Base-by-base conservation (phyloP, 179 eudicot species). In the Monotropa hypopitys region DNA sequence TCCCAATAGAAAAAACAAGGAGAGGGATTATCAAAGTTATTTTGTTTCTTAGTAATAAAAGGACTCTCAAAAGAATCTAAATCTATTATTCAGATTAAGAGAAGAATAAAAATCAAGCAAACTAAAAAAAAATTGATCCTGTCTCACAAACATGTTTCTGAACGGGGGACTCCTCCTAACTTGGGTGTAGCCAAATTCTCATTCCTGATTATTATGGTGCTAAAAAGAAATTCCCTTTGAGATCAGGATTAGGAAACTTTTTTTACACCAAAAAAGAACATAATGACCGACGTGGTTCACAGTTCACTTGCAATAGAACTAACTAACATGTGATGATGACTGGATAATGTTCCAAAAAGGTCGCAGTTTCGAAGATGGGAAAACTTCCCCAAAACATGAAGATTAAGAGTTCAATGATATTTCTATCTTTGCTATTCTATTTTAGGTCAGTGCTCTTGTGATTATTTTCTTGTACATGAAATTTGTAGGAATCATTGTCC, bases 401-500 rank as follows among this genome's bases (percentile, higher is more conserved):
- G 38, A 26, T 26, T 11, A 59, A 33, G 33, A 10, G 32, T 59
- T 59, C 3, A 7, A 59, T 59, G 26, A 4, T 23, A 59, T 16
- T 59, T 59, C 65, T 59, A 71, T 53, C 35, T 54, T 38, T 73
- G 7, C 23, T 7, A 18, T 54, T n/a, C 28, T 13, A 28, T 59
- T 46, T 40, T 30, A 43, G 33, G 10, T 47, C 21, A 2, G 51
- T 11, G 3, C 10, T 42, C 26, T 42, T 35, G 38, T 59, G 65
- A 59, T 59, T 59, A 2, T 50, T 21, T 76, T 47, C 12, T 46
- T 38, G n/a, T 30, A 15, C n/a, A 28, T 56, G 23, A 11, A 20
- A 33, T 73, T 56, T 38, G 61, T 78, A 95, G 97, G 97, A 73
- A 95, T 95, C 35, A 66, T 95, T 76, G 97, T 90, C 72, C 97